Percentiles rank a stretch among this genome's conserved stretches.
Conservation (phyloP, 164 flowering plant genomes). For the Chloranthus sessilifolius region DNA sequence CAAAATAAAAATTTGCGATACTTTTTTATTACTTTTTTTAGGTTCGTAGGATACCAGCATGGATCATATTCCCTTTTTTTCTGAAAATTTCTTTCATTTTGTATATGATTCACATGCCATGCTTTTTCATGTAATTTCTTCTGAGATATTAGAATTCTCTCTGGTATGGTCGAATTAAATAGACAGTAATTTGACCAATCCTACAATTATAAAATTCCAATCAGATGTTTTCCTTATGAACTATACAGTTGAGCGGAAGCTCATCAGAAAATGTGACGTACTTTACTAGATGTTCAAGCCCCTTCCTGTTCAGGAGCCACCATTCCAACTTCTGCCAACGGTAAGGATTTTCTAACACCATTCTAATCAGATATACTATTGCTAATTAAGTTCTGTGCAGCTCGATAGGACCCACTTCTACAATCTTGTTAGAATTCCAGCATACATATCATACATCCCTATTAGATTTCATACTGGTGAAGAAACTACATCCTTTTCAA, state of each 20-base stretch:
- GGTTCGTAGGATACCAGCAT: no score
- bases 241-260: slow-evolving; percentile 18
- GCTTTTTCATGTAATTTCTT: background rate
- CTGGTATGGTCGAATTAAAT: background rate
- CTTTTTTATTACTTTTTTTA: no score
- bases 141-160: background rate
- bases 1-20: no score
- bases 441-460: no score
- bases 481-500: background rate
- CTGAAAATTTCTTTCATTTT: no score
- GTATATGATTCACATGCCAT: background rate
- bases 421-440: no score
- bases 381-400: no score
- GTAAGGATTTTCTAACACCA: slow-evolving; percentile 16
- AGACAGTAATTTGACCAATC: background rate
- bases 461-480: background rate
- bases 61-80: no score
- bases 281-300: slow-evolving; percentile 36
- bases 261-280: slow-evolving; percentile 21
- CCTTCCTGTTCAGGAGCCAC: slow-evolving; percentile 19
- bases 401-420: no score
- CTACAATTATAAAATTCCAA: slow-evolving; percentile 5
- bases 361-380: no score
- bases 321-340: slow-evolving; percentile 30
- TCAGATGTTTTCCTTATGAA: slow-evolving; percentile 6